A percentile compares a stretch with the other conserved stretches of the same genome.
Conservation (phyloP, 768 basidiomycete genomes). For the Hypholoma sublateritium region DNA sequence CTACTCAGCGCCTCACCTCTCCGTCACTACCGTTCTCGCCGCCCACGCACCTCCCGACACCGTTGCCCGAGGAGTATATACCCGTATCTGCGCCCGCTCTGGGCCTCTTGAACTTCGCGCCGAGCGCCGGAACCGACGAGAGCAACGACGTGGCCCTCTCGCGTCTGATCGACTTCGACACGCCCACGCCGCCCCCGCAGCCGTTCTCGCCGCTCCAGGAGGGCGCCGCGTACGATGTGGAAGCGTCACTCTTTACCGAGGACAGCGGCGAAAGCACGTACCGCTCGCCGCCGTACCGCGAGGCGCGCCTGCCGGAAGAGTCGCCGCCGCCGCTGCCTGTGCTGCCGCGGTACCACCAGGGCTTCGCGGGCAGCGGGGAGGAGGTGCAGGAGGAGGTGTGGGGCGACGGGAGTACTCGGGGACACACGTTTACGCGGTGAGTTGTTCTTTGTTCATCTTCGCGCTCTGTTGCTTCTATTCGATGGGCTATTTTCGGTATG, state of each 20-base stretch:
- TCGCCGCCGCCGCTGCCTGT: conserved; percentile 25
- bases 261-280: conserved; percentile 2
- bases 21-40: conserved; percentile 15
- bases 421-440: conserved; percentile 22
- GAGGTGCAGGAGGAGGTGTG: neutral
- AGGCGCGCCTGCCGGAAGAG: conserved; percentile 20
- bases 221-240: neutral
- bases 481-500: neutral
- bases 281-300: conserved; percentile 29
- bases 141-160: neutral
- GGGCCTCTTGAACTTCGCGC: conserved; percentile 7
- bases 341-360: conserved; percentile 10
- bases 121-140: neutral
- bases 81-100: neutral
- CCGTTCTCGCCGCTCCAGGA: neutral
- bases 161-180: conserved; percentile 22
- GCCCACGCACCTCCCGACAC: conserved; percentile 26
- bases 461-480: neutral
- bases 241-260: neutral
- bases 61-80: conserved; percentile 22
- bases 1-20: neutral
- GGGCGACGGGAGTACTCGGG: conserved; percentile 12
- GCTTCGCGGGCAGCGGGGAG: neutral
- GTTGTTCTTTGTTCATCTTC: conserved; percentile 3
- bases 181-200: neutral